These are phyloP conservation scores for Linum lewisii DNA, from an alignment of 345 rosid species.

Conservation along the genomic window DNA sequence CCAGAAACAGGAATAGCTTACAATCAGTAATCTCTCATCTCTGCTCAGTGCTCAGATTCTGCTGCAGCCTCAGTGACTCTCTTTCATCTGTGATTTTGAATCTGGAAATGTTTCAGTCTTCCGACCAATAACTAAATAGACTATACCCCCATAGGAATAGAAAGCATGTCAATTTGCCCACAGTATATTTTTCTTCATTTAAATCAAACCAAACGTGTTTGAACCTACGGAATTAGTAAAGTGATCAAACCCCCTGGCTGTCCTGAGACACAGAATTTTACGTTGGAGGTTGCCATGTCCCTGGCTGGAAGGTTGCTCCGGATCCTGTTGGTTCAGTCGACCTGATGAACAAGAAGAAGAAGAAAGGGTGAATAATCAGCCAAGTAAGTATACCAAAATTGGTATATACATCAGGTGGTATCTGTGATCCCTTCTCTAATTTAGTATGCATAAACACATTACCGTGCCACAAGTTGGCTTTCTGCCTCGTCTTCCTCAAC, in stretches of 20 bases:
- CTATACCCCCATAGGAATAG: neutral
- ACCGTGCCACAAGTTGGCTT: slow-evolving; percentile 29
- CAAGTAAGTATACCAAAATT: neutral
- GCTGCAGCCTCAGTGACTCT: too few relatives aligned
- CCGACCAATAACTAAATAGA: neutral
- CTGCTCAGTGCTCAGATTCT: too few relatives aligned
- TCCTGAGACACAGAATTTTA: slow-evolving; percentile 22
- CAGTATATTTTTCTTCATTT: neutral
- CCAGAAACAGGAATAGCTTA: too few relatives aligned
- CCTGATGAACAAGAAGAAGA: slow-evolving; percentile 31
- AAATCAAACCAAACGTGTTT: neutral
- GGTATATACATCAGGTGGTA: neutral
- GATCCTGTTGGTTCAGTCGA: slow-evolving; percentile 76
- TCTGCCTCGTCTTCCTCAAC: slow-evolving; percentile 20
- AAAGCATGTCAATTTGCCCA: neutral
- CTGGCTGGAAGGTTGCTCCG: slow-evolving; percentile 72
- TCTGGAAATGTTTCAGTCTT: too few relatives aligned
- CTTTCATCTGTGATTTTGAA: too few relatives aligned
- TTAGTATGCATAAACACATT: slow-evolving; percentile 13
- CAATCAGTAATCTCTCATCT: too few relatives aligned
- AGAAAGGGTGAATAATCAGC: neutral
- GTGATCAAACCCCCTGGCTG: neutral
- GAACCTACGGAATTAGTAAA: neutral
- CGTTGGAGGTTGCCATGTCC: slow-evolving; percentile 94
- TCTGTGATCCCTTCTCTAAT: neutral